Percentiles rank a stretch among this genome's conserved stretches.
Conservation (phyloP, 1,284 basidiomycete genomes). For the Microstroma glucosiphilum region DNA sequence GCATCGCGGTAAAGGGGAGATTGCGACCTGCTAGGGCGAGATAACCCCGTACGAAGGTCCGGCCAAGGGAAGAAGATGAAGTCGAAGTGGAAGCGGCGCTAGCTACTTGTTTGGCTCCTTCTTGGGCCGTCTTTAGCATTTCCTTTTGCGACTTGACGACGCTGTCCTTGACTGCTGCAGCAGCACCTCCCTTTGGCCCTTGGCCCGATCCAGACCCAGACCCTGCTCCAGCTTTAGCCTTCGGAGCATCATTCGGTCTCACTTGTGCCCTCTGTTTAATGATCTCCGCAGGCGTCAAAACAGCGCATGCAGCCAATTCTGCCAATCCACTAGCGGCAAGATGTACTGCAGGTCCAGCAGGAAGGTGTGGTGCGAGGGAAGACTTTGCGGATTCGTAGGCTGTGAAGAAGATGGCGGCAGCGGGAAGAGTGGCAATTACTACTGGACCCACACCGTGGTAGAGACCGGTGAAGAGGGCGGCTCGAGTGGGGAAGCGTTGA, state of each 20-base stretch:
- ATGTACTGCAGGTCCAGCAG: conserved; percentile 23
- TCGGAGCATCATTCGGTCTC: too few species aligned
- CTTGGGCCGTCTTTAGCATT: too few species aligned
- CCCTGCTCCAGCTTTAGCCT: too few species aligned
- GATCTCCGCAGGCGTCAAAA: conserved; percentile 40
- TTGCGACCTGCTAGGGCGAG: conserved; percentile 37
- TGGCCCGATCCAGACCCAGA: too few species aligned
- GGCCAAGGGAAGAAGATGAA: conserved; percentile 4
- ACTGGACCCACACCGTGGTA: conserved; percentile 22
- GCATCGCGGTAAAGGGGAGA: conserved; percentile 42
- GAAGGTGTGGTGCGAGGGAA: conserved; percentile 1
- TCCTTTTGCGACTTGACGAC: too few species aligned
- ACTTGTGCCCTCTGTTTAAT: conserved; percentile 40
- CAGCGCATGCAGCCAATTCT: conserved; percentile 35
- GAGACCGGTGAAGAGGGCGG: conserved; percentile 16
- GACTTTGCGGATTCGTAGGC: conserved; percentile 34
- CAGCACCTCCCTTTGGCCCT: too few species aligned
- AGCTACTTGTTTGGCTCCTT: conserved; percentile 20
- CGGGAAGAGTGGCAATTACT: conserved; percentile 19
- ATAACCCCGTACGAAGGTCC: conserved; percentile 20
- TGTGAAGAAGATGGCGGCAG: conserved; percentile 37
- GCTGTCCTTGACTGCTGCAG: too few species aligned
- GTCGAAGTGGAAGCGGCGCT: conserved; percentile 1
- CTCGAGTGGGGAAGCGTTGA: conserved; percentile 15
- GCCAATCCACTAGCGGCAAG: conserved; percentile 29